These are phyloP conservation scores for Penicillium paneum DNA, from an alignment of 2,329 filamentous ascomycete genomes.

Conservation along the genomic window DNA sequence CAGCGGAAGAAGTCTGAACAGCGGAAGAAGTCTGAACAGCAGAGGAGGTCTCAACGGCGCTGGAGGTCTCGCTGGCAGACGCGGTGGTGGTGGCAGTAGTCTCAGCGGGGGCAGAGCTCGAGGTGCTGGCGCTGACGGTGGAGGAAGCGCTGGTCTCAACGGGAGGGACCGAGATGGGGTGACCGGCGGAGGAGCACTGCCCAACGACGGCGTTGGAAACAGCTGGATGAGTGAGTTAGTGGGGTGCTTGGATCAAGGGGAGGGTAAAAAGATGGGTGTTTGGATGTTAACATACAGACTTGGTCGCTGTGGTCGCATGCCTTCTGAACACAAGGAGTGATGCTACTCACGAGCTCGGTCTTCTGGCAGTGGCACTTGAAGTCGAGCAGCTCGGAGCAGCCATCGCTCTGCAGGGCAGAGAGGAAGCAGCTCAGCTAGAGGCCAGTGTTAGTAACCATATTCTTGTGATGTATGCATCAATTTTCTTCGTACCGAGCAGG, in stretches of 20 bases:
- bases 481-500: constrained; percentile 44
- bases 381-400: constrained; percentile 47
- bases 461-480: neutral
- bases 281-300: constrained; percentile 27
- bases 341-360: constrained; percentile 39
- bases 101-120: constrained; percentile 6
- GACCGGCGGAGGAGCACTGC: constrained; percentile 36
- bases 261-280: neutral
- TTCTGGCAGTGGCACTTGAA: constrained; percentile 52
- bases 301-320: constrained; percentile 42
- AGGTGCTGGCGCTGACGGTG: constrained; percentile 5
- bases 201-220: constrained; percentile 37
- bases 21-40: neutral
- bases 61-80: constrained; percentile 11
- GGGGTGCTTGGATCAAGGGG: neutral
- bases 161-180: constrained; percentile 38
- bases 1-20: neutral
- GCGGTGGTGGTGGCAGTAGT: constrained; percentile 5
- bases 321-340: constrained; percentile 49
- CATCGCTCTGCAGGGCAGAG: constrained; percentile 40
- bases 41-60: constrained; percentile 3
- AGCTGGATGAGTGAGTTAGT: constrained; percentile 20
- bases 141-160: constrained; percentile 20
- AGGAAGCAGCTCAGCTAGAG: constrained; percentile 49
- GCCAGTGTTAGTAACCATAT: neutral